These are phyloP conservation scores for Entophlyctis luteolus DNA, from an alignment of 192 early-diverging fungal genomes.

Conservation along the genomic window DNA sequence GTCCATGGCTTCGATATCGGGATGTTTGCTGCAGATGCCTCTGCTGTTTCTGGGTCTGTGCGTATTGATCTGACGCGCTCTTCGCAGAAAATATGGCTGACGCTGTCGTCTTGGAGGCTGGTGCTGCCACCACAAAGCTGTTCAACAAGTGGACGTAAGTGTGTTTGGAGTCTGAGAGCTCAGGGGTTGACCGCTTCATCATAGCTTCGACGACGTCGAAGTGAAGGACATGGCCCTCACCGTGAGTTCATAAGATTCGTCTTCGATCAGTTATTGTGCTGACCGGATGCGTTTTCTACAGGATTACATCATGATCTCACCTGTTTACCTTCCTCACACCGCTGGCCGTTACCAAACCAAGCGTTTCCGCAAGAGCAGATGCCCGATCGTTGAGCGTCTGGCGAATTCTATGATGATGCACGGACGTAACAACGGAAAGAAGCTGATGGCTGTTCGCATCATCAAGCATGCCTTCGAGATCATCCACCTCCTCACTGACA, in stretches of 20 bases:
- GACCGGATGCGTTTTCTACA: background rate
- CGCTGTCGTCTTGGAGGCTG: conserved; percentile 27
- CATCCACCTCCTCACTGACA: conserved; percentile 94
- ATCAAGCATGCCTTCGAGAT: conserved; percentile 99
- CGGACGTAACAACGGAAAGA: conserved; percentile 99
- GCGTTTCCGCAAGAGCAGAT: conserved; percentile 97
- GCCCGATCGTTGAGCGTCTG: conserved; percentile 96
- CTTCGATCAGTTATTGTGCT: background rate
- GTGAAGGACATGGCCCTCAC: conserved; percentile 46
- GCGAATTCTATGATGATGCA: conserved; percentile 99
- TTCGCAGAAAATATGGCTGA: conserved; percentile 13
- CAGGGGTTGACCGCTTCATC: background rate
- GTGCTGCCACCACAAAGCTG: conserved; percentile 34
- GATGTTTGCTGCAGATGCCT: too few species aligned
- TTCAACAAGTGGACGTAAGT: conserved; percentile 45
- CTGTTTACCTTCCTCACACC: conserved; percentile 96
- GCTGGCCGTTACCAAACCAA: conserved; percentile 96
- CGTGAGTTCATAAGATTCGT: background rate
- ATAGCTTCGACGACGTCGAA: conserved; percentile 48
- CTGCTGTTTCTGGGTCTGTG: too few species aligned
- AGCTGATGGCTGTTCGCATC: conserved; percentile 97
- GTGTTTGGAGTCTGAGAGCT: background rate
- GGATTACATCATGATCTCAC: conserved; percentile 88
- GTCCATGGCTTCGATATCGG: too few species aligned
- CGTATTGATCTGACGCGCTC: background rate